Conservation (phyloP, 371 early-diverging fungal species). For the Scutellospora calospora region DNA sequence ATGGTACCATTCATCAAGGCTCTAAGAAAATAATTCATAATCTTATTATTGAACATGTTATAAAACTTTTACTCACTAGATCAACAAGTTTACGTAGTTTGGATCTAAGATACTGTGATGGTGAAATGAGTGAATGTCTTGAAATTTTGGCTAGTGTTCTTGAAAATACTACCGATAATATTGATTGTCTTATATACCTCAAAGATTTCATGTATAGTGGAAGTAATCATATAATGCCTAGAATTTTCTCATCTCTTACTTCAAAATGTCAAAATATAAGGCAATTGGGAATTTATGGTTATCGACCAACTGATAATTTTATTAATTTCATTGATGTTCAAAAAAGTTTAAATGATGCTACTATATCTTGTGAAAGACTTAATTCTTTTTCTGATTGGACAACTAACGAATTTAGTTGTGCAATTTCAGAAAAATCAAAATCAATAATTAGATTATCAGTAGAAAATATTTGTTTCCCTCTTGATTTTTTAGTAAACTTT, state of each 20-base stretch:
- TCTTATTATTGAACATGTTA: not conserved
- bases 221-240: not conserved
- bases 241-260: not conserved
- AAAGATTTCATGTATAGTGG: not conserved
- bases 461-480: not conserved
- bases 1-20: too few species aligned
- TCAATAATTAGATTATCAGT: not conserved
- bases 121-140: not conserved
- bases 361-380: not conserved
- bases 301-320: not conserved
- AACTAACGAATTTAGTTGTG: too few species aligned
- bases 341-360: not conserved
- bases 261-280: not conserved
- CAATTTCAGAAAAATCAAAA: not conserved
- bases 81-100: not conserved
- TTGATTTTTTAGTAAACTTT: not conserved
- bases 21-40: not conserved
- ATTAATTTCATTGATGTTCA: not conserved
- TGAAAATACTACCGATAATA: not conserved
- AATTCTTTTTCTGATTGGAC: not conserved
- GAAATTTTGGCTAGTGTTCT: not conserved
- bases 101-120: conserved; percentile 21
- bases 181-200: not conserved
- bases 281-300: not conserved
- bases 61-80: not conserved